Evolutionary conservation across 331 rosid species (phyloP).

Genomic region (Arachis monticola): DNA sequence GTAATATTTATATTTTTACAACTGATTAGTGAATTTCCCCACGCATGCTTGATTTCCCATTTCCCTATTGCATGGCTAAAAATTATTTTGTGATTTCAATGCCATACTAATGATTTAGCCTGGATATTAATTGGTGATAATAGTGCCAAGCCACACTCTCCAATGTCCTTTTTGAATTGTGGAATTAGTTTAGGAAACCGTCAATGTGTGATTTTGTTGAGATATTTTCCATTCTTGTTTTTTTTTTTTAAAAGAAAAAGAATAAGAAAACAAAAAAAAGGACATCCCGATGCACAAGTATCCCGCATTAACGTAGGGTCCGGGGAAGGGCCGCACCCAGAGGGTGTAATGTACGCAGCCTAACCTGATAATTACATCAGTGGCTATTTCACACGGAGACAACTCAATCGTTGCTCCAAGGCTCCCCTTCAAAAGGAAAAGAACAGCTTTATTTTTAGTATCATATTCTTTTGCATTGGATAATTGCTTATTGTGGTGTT

Average conservation of each 20-base stretch:
- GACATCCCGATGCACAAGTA: too few relatives aligned
- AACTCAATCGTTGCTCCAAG: too few relatives aligned
- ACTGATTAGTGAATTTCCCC: not conserved
- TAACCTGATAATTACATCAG: too few relatives aligned
- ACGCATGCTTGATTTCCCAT: constrained; percentile 7
- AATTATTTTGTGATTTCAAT: not conserved
- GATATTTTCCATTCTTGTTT: not conserved
- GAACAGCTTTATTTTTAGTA: not conserved
- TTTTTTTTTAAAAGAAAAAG: not conserved
- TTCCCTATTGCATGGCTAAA: not conserved
- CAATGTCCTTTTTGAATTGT: not conserved
- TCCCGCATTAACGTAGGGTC: too few relatives aligned
- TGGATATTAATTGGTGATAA: not conserved
- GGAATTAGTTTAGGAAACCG: not conserved
- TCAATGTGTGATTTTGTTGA: not conserved
- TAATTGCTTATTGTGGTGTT: constrained; percentile 12
- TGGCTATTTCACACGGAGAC: too few relatives aligned
- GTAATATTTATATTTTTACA: constrained; percentile 44
- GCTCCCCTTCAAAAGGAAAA: not conserved
- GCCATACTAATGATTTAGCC: not conserved
- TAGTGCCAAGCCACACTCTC: not conserved
- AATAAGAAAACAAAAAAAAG: too few relatives aligned
- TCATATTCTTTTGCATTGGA: constrained; percentile 10
- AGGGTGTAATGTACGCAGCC: too few relatives aligned
- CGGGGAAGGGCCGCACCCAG: too few relatives aligned